A percentile compares a stretch with the other conserved stretches of the same genome.
phyloP scores from a whole-genome alignment of 306 rosid genomes.

The Vicia faba region DNA sequence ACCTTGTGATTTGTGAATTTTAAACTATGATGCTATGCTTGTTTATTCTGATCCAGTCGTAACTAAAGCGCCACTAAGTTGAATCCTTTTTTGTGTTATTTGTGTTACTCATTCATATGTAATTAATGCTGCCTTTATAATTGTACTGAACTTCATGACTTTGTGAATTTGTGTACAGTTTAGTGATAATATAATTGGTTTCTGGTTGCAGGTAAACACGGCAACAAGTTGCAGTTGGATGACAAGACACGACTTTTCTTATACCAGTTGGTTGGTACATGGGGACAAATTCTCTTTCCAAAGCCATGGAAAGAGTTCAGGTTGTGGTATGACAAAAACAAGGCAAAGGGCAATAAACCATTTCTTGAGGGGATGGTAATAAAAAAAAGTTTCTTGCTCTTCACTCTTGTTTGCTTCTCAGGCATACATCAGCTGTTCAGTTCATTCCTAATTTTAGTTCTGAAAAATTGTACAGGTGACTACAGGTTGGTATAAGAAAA shows the following conservation, averaged over 20 bases:
- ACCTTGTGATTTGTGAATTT: not conserved
- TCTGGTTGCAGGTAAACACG: slow-evolving; percentile 72
- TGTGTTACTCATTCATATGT: slow-evolving; percentile 13
- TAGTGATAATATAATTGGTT: slow-evolving; percentile 33
- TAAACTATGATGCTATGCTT: not conserved
- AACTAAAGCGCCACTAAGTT: not conserved
- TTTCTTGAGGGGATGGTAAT: slow-evolving; percentile 89
- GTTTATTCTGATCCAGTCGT: not conserved
- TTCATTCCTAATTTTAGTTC: slow-evolving; percentile 27
- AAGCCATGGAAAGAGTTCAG: slow-evolving; percentile 98
- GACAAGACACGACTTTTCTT: slow-evolving; percentile 62
- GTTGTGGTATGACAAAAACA: slow-evolving; percentile 89
- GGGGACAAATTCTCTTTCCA: slow-evolving; percentile 99
- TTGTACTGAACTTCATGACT: slow-evolving; percentile 9
- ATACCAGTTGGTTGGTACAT: slow-evolving; percentile 92
- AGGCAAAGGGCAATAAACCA: slow-evolving; percentile 74
- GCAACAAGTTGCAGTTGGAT: slow-evolving; percentile 75
- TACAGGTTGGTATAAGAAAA: slow-evolving; percentile 87
- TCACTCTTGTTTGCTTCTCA: slow-evolving; percentile 22
- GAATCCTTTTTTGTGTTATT: not conserved
- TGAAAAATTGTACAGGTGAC: slow-evolving; percentile 68
- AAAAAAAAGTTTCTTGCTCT: not conserved
- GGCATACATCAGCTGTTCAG: slow-evolving; percentile 24
- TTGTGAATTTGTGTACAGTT: not conserved
- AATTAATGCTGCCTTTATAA: slow-evolving; percentile 17